phyloP scores from a whole-genome alignment of 2,329 filamentous ascomycete genomes.

The Aureobasidium sp. region DNA sequence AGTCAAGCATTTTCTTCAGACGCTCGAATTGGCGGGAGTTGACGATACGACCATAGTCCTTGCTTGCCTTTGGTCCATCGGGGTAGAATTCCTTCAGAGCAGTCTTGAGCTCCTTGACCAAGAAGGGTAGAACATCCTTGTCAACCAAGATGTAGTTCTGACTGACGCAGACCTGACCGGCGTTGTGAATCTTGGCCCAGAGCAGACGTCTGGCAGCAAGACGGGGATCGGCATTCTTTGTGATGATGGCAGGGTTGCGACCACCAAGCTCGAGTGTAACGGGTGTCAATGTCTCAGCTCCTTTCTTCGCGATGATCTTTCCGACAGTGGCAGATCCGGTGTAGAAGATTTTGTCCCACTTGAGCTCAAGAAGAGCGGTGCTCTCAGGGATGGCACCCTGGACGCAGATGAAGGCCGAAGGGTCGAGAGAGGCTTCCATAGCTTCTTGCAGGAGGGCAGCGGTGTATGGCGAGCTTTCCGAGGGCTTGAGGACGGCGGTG shows the following conservation, averaged over 20 bases:
- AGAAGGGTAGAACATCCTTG: slow-evolving; percentile 60
- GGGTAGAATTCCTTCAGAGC: slow-evolving; percentile 76
- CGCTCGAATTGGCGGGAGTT: slow-evolving; percentile 73
- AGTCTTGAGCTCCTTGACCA: slow-evolving; percentile 67
- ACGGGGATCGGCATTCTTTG: slow-evolving; percentile 69
- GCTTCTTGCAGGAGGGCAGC: slow-evolving; percentile 76
- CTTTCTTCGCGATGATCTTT: slow-evolving; percentile 47
- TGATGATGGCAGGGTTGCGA: slow-evolving; percentile 84
- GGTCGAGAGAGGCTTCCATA: slow-evolving; percentile 68
- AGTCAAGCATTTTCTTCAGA: slow-evolving; percentile 86
- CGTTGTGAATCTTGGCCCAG: slow-evolving; percentile 82
- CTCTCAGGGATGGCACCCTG: slow-evolving; percentile 79
- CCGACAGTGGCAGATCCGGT: slow-evolving; percentile 75
- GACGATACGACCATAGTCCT: slow-evolving; percentile 73
- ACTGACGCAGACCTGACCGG: slow-evolving; percentile 84
- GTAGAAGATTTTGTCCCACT: slow-evolving; percentile 98
- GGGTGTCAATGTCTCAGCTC: slow-evolving; percentile 59
- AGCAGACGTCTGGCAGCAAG: slow-evolving; percentile 77
- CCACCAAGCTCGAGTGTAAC: slow-evolving; percentile 87
- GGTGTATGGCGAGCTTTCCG: slow-evolving; percentile 68
- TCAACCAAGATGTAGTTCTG: slow-evolving; percentile 91
- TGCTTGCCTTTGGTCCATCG: slow-evolving; percentile 66
- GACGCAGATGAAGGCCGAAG: slow-evolving; percentile 65
- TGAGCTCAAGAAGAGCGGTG: slow-evolving; percentile 72
- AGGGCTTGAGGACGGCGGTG: slow-evolving; percentile 84